phyloP scores from a whole-genome alignment of 768 basidiomycete genomes.

The Collybia sp. region DNA sequence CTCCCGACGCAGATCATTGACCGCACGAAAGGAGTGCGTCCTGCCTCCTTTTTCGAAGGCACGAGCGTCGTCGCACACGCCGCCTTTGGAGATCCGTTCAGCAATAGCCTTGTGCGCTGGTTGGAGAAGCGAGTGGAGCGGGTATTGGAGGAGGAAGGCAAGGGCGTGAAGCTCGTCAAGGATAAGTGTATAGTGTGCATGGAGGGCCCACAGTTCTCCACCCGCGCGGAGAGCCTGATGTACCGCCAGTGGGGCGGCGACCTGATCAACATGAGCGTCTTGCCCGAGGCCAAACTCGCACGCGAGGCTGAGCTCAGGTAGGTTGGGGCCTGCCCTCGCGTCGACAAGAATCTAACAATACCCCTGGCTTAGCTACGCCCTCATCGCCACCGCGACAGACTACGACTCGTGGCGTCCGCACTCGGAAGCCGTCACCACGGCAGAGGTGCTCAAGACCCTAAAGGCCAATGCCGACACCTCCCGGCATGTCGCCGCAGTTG shows the following conservation, averaged over 20 bases:
- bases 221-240: conserved; percentile 94
- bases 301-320: conserved; percentile 92
- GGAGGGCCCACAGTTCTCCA: conserved; percentile 98
- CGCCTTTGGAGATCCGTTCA: conserved; percentile 92
- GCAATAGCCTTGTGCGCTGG: conserved; percentile 57
- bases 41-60: conserved; percentile 82
- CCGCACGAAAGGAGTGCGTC: conserved; percentile 91
- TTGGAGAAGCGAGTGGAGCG: conserved; percentile 58
- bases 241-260: conserved; percentile 91
- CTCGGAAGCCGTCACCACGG: conserved; percentile 79
- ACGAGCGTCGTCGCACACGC: conserved; percentile 85
- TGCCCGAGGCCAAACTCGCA: conserved; percentile 97
- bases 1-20: conserved; percentile 94
- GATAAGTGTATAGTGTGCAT: conserved; percentile 90
- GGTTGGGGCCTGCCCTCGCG: conserved; percentile 12
- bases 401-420: conserved; percentile 93
- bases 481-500: conserved; percentile 63
- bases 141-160: conserved; percentile 56
- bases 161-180: conserved; percentile 66
- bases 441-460: conserved; percentile 88
- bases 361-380: conserved; percentile 63
- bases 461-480: conserved; percentile 84
- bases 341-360: not conserved
- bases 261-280: conserved; percentile 94
- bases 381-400: conserved; percentile 89